phyloP scores from a whole-genome alignment of 108 stramenopile species.

The Mayamaea pseudoterrestris region DNA sequence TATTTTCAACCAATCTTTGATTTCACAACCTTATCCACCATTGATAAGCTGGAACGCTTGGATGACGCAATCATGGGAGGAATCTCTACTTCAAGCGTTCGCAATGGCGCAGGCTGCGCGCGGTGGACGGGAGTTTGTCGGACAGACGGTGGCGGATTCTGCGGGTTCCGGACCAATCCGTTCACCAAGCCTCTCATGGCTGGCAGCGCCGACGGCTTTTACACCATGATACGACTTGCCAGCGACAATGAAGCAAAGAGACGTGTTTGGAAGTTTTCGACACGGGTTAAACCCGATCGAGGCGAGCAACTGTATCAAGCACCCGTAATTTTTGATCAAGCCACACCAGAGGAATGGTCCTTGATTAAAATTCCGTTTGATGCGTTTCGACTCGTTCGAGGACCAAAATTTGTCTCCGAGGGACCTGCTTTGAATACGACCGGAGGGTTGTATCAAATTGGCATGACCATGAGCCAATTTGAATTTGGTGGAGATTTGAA shows the following conservation, averaged over 20 bases:
- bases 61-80: conserved; percentile 84
- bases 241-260: conserved; percentile 61
- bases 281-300: conserved; percentile 27
- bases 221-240: conserved; percentile 35
- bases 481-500: conserved; percentile 41
- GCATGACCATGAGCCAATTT: conserved; percentile 63
- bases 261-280: conserved; percentile 67
- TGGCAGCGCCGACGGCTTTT: conserved; percentile 36
- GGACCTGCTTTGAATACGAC: conserved; percentile 43
- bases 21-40: conserved; percentile 17
- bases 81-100: conserved; percentile 31
- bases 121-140: conserved; percentile 65
- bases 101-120: conserved; percentile 28
- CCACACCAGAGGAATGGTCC: conserved; percentile 23
- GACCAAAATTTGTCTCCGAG: conserved; percentile 47
- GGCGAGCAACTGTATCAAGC: conserved; percentile 71
- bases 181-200: conserved; percentile 41
- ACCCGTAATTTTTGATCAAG: conserved; percentile 21
- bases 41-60: conserved; percentile 59
- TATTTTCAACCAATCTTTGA: conserved; percentile 28
- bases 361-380: conserved; percentile 45
- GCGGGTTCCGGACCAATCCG: conserved; percentile 59
- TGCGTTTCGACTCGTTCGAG: conserved; percentile 50
- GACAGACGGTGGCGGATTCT: conserved; percentile 67
- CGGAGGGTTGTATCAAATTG: conserved; percentile 61